phyloP scores from a whole-genome alignment of 805 yeast species.

The Starmerella khaoyaiensis region DNA sequence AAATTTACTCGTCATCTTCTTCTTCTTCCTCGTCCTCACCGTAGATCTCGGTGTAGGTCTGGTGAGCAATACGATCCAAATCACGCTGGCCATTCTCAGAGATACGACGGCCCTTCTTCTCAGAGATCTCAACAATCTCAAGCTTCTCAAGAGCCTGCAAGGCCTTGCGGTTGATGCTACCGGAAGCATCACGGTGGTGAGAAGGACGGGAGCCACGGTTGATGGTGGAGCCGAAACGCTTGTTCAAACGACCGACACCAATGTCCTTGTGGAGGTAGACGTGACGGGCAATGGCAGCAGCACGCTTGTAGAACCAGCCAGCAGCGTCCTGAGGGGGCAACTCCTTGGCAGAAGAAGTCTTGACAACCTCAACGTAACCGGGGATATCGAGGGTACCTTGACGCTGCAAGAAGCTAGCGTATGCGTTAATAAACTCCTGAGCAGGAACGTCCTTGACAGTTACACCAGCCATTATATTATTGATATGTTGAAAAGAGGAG shows the following conservation, averaged over 20 bases:
- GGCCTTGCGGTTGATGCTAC: constrained; percentile 97
- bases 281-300: constrained; percentile 99
- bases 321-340: constrained; percentile 99
- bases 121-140: constrained; percentile 90
- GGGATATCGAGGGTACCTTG: constrained; percentile 99
- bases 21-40: constrained; percentile 29
- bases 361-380: constrained; percentile 98
- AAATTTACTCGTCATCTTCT: constrained; percentile 26
- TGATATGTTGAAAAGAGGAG: background rate
- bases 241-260: constrained; percentile 99
- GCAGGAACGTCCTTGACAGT: constrained; percentile 96
- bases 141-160: constrained; percentile 97
- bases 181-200: constrained; percentile 98
- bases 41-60: constrained; percentile 88
- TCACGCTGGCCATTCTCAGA: constrained; percentile 99
- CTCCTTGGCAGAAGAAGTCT: constrained; percentile 97
- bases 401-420: constrained; percentile 99
- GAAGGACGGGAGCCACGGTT: constrained; percentile 99
- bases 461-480: constrained; percentile 26
- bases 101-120: constrained; percentile 99
- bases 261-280: constrained; percentile 98
- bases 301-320: constrained; percentile 99
- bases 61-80: constrained; percentile 99
- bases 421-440: constrained; percentile 98
- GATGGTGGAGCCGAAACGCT: constrained; percentile 96